These are phyloP conservation scores for Rhizopogon sp. DNA, from an alignment of 768 basidiomycete species.

Conservation along the genomic window DNA sequence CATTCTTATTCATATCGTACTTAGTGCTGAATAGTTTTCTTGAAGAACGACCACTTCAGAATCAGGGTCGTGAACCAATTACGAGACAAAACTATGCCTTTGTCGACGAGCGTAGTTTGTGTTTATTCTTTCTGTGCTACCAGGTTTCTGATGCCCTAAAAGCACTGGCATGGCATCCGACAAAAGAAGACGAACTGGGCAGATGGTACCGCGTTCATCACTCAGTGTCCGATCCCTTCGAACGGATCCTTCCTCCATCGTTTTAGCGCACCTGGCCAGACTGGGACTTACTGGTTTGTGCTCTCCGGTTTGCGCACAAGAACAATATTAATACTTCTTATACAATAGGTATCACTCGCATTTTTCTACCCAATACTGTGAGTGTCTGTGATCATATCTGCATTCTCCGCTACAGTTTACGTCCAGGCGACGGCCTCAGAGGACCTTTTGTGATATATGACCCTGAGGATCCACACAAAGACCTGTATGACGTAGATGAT, in stretches of 20 bases:
- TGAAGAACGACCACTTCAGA: constrained; percentile 26
- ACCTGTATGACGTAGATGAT: constrained; percentile 43
- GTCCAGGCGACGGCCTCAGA: constrained; percentile 30
- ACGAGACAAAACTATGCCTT: constrained; percentile 27
- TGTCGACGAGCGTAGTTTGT: constrained; percentile 31
- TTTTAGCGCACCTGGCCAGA: constrained; percentile 33
- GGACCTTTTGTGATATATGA: constrained; percentile 43
- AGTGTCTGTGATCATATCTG: constrained; percentile 23
- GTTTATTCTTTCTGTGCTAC: not conserved
- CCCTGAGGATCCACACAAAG: constrained; percentile 35
- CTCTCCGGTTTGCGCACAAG: not conserved
- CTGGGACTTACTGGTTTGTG: constrained; percentile 41
- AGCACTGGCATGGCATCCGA: constrained; percentile 33
- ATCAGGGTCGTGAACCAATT: constrained; percentile 34
- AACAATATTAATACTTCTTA: not conserved
- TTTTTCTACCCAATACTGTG: constrained; percentile 32
- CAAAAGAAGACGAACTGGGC: constrained; percentile 30
- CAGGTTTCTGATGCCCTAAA: not conserved
- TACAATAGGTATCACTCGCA: constrained; percentile 36
- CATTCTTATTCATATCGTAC: not conserved
- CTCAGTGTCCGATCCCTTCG: constrained; percentile 40
- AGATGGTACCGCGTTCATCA: constrained; percentile 38
- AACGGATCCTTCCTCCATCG: constrained; percentile 35
- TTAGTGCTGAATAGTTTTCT: not conserved
- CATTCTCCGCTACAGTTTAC: not conserved